Evolutionary conservation across 371 early-diverging fungal species (phyloP), one percentile per base, ranked within the genome.

Genomic region (Mortierella polycephala): DNA sequence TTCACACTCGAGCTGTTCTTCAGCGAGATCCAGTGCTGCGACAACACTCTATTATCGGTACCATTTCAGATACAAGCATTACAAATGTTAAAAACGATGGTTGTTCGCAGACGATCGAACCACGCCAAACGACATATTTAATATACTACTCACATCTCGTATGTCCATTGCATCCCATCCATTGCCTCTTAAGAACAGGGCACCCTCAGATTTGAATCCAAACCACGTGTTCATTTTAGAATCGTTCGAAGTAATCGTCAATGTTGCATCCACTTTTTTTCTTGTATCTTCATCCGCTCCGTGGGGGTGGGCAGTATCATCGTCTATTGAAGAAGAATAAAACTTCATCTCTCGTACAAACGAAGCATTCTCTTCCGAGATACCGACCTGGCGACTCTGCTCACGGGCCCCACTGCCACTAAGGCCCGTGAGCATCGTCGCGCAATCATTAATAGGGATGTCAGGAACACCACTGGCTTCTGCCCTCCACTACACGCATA

Each of bases 371-470:
- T 65, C 69, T 52, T 73, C 80, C 67, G 80, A 67, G 74, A 62
- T 42, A 57, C 80, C 70, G 64, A 40, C 80, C 80, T 42, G 80
- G 80, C 80, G 70, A 80, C 46, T 50, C 54, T 44, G 73, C 74
- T 73, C 80, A 69, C 74, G 70, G 74, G 67, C 60, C 67, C 61
- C 59, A 60, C 80, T 80, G 80, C 80, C 80, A 80, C 80, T 64
- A 51, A 69, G 64, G 62, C 70, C 80, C 67, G 74, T 59, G 54
- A 73, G 70, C 70, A 50, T 73, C 44, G 53, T 80, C 70, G 69
- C 80, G 70, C 80, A 70, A 80, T 80, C 69, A 80, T 80, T 69
- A 66, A 73, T 73, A 66, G 70, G 39, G 80, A 79, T 79, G 80
- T 80, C 80, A 80, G 80, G 80, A 61, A 49, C 73, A 67, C 80